Base-by-base conservation (phyloP, 495 filamentous ascomycete species). In the Neurospora hispaniola region DNA sequence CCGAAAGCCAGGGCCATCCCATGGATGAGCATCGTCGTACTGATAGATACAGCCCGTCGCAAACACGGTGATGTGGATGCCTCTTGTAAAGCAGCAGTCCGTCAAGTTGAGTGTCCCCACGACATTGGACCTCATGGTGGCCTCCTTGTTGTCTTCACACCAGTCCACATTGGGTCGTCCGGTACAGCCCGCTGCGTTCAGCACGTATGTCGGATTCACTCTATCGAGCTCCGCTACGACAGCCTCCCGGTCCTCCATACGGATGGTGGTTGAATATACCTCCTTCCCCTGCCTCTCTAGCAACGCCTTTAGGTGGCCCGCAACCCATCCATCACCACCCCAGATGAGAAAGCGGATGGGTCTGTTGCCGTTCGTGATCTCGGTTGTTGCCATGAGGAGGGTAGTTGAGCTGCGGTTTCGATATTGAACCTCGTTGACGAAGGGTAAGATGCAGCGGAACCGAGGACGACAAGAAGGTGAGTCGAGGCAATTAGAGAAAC, bases 101-200 rank as follows among this genome's bases (percentile, higher is more conserved):
- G 88, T 81, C 76, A 91, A 80, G 77, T 90, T 90, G 74, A 91
- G 76, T 5, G 89, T 86, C 70, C 89, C 89, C 71, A 90, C 84
- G 66, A 88, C 89, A 72, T 91, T 91, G 76, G 86, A 89, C 72
- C 88, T 81, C 76, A 91, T 85, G 44, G 89, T 90, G 43, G 86
- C 85, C 78, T 89, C 85, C 79, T 85, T 89, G 80, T 90, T 87
- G 76, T 89, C 88, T 80, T 91, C 89, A 75, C 89, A 91, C 89
- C 89, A 90, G 80, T 90, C 89, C 76, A 91, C 89, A 74, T 91
- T 91, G 70, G 89, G 89, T 27, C 89, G 86, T 46, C 89, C 89
- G n/a, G 89, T 91, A 74, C 86, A 89, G 40, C 89, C 89, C 66
- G 89, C 89, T 73, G 86, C 86, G 77, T 90, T 90, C 59, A 91